phyloP scores from a whole-genome alignment of 306 rosid species.

The Purshia tridentata region DNA sequence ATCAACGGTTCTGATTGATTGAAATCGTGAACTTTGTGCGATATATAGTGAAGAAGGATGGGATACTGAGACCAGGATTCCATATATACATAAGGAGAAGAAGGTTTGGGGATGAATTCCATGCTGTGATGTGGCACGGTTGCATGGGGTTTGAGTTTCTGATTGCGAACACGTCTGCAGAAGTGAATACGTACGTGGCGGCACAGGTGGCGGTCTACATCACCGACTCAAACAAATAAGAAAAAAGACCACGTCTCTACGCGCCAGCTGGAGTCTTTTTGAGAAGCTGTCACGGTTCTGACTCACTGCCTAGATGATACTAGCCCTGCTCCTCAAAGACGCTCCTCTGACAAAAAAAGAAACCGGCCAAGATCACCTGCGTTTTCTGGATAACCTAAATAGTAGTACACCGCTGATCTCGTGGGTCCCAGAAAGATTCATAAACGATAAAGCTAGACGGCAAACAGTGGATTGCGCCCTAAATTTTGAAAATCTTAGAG shows the following conservation, averaged over 20 bases:
- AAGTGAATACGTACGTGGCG: background rate
- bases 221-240: too few relatives aligned
- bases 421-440: background rate
- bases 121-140: background rate
- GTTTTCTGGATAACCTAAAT: background rate
- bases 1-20: background rate
- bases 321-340: background rate
- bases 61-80: too few relatives aligned
- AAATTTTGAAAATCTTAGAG: conserved; percentile 34
- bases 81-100: too few relatives aligned
- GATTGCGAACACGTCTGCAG: background rate
- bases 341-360: background rate
- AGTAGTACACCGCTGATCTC: background rate
- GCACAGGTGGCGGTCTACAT: background rate
- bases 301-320: too few relatives aligned
- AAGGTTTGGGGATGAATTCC: too few relatives aligned
- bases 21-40: too few relatives aligned
- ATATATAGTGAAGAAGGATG: too few relatives aligned
- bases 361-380: background rate
- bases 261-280: too few relatives aligned
- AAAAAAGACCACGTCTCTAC: too few relatives aligned
- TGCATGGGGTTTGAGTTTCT: background rate
- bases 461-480: background rate
- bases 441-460: too few relatives aligned
- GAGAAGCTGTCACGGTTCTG: too few relatives aligned